These are phyloP conservation scores for Lentinula aciculospora DNA, from an alignment of 768 basidiomycete species.

Conservation along the genomic window DNA sequence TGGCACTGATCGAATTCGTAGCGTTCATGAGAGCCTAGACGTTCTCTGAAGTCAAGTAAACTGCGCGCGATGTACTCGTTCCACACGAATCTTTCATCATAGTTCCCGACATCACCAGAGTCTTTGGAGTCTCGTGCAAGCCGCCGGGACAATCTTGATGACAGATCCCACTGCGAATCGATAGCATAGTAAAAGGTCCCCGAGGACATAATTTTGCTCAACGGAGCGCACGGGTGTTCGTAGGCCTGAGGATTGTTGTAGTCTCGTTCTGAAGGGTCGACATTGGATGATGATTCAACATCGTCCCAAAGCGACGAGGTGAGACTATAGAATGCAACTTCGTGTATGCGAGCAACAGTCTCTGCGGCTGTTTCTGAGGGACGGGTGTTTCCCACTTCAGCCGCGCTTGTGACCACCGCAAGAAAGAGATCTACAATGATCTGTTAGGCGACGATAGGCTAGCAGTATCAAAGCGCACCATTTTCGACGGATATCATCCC, in stretches of 20 bases:
- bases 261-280: slow-evolving; percentile 53
- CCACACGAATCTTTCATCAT: slow-evolving; percentile 90
- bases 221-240: slow-evolving; percentile 87
- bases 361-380: slow-evolving; percentile 54
- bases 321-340: slow-evolving; percentile 86
- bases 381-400: slow-evolving; percentile 68
- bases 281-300: slow-evolving; percentile 48
- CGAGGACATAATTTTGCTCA: slow-evolving; percentile 86
- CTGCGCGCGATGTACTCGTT: slow-evolving; percentile 88
- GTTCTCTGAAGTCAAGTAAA: slow-evolving; percentile 81
- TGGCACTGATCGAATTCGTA: slow-evolving; percentile 76
- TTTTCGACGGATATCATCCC: slow-evolving; percentile 74
- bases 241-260: slow-evolving; percentile 50
- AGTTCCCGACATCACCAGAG: slow-evolving; percentile 47
- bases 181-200: slow-evolving; percentile 92
- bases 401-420: slow-evolving; percentile 71
- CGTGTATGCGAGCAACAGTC: slow-evolving; percentile 77
- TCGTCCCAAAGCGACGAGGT: slow-evolving; percentile 85
- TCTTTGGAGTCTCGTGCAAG: slow-evolving; percentile 44
- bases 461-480: slow-evolving; percentile 33
- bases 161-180: slow-evolving; percentile 84
- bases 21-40: slow-evolving; percentile 64
- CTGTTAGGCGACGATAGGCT: not conserved
- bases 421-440: slow-evolving; percentile 70
- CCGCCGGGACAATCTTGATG: slow-evolving; percentile 72